phyloP scores from a whole-genome alignment of 208 protist genomes.

The Naegleria gruberi region DNA sequence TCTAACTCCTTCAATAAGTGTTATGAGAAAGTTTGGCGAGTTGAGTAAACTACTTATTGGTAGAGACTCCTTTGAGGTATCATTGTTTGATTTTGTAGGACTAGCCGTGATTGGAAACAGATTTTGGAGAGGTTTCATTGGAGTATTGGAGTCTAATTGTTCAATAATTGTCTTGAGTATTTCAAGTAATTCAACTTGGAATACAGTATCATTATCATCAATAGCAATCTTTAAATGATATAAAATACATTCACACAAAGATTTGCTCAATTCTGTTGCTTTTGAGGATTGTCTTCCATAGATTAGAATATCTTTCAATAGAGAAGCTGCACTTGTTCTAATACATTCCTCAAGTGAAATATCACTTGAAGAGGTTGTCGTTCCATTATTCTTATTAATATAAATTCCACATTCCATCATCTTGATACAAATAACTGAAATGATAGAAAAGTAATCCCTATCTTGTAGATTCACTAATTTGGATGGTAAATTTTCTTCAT shows the following conservation, averaged over 20 bases:
- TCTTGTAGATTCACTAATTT: background rate
- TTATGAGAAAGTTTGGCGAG: background rate
- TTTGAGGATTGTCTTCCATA: background rate
- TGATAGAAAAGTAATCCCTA: background rate
- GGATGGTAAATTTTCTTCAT: background rate
- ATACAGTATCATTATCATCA: background rate
- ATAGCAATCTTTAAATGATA: background rate
- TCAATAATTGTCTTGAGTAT: background rate
- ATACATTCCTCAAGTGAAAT: background rate
- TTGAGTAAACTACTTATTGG: background rate
- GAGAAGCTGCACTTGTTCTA: background rate
- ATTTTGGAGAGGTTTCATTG: too few species aligned
- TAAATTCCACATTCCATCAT: background rate
- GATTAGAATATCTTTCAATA: background rate
- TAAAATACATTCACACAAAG: background rate
- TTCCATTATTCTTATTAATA: background rate
- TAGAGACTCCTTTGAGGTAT: background rate
- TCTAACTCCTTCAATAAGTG: background rate
- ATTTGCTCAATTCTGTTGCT: background rate
- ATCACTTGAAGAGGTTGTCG: background rate
- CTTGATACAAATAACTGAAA: background rate
- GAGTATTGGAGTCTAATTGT: background rate
- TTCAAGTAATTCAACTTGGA: constrained; percentile 8
- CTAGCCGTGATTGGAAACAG: too few species aligned
- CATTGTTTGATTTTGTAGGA: background rate